Evolutionary conservation across 805 yeast genomes (phyloP).

Genomic region (Starmerella sp.): DNA sequence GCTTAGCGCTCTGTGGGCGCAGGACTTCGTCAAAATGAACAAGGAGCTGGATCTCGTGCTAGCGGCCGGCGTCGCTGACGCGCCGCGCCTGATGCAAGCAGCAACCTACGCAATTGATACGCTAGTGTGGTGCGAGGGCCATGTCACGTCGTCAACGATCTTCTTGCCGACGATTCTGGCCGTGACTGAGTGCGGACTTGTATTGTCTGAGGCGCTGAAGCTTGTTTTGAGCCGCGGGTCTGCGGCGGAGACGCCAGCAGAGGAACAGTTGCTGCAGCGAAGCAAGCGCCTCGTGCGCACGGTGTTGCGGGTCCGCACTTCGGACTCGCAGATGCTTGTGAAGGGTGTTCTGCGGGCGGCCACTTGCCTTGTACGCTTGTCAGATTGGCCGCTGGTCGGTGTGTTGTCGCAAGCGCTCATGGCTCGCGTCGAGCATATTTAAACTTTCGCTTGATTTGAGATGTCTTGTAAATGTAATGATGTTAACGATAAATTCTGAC

Average conservation of each 20-base stretch:
- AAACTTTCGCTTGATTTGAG: not conserved
- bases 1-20: slow-evolving; percentile 33
- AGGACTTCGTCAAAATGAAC: slow-evolving; percentile 32
- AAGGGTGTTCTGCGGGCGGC: slow-evolving; percentile 13
- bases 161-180: slow-evolving; percentile 30
- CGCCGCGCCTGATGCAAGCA: slow-evolving; percentile 29
- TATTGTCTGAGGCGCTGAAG: slow-evolving; percentile 28
- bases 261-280: slow-evolving; percentile 20
- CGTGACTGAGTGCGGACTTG: slow-evolving; percentile 31
- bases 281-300: slow-evolving; percentile 15
- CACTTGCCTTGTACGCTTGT: slow-evolving; percentile 13
- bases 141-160: slow-evolving; percentile 28
- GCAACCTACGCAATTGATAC: slow-evolving; percentile 33
- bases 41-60: slow-evolving; percentile 20
- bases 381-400: slow-evolving; percentile 19
- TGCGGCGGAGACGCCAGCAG: slow-evolving; percentile 14
- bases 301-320: slow-evolving; percentile 9
- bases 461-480: not conserved
- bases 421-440: slow-evolving; percentile 8
- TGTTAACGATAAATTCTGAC: not conserved
- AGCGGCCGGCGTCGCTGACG: slow-evolving; percentile 14
- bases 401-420: slow-evolving; percentile 12
- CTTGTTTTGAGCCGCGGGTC: slow-evolving; percentile 2
- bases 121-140: slow-evolving; percentile 31
- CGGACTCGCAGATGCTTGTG: slow-evolving; percentile 5